phyloP scores from a whole-genome alignment of 768 basidiomycete species.

The Glaciozyma martinii region DNA sequence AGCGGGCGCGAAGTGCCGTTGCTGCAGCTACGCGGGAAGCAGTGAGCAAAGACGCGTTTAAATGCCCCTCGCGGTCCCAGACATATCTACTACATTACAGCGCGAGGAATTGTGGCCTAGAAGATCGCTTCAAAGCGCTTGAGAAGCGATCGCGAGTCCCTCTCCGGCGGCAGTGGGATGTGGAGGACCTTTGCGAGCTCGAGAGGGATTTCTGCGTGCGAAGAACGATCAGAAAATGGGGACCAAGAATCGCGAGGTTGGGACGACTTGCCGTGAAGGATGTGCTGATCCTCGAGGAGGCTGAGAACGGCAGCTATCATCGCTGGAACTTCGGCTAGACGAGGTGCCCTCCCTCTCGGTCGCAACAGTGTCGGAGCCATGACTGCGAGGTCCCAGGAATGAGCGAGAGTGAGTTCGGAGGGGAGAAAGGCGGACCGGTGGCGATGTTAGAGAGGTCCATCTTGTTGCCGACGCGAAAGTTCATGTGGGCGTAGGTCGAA shows the following conservation, averaged over 20 bases:
- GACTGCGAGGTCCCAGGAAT: neutral
- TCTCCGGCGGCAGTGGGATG: slow-evolving; percentile 2
- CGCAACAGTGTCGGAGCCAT: slow-evolving; percentile 22
- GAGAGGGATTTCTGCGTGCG: slow-evolving; percentile 17
- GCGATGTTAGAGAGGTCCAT: slow-evolving; percentile 17
- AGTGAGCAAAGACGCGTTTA: too few species aligned
- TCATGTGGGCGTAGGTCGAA: slow-evolving; percentile 11
- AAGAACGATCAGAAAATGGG: neutral
- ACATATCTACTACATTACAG: too few species aligned
- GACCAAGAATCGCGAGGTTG: neutral
- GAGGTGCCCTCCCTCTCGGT: slow-evolving; percentile 9
- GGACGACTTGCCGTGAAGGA: slow-evolving; percentile 10
- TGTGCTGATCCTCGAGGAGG: slow-evolving; percentile 25
- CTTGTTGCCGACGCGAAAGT: slow-evolving; percentile 11
- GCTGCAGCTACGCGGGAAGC: too few species aligned
- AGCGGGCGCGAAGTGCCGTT: too few species aligned
- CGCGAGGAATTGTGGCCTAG: too few species aligned
- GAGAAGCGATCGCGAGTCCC: neutral
- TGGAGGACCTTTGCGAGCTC: slow-evolving; percentile 21
- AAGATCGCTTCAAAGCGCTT: neutral
- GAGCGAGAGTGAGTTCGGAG: neutral
- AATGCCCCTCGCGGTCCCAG: too few species aligned
- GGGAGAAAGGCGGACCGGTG: neutral
- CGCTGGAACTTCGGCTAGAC: slow-evolving; percentile 6
- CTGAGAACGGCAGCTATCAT: slow-evolving; percentile 19